A percentile compares a stretch with the other conserved stretches of the same genome.
Evolutionary conservation across 192 early-diverging fungal species (phyloP).

Genomic region (Irineochytrium annulatum): DNA sequence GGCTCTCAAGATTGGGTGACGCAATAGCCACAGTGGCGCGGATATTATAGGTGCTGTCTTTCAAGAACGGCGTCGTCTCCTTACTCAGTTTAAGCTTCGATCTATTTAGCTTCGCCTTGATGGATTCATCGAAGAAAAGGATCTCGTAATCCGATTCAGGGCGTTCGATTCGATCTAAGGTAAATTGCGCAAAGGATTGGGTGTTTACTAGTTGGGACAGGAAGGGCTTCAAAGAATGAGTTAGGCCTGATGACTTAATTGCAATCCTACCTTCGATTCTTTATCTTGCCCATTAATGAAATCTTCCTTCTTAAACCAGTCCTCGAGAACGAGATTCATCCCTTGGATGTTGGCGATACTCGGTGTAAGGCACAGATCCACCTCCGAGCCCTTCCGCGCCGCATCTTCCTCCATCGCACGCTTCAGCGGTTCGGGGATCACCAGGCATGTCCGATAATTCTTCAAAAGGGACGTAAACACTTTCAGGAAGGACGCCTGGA

Average conservation of each 20-base stretch:
- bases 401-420: conserved; percentile 16
- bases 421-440: conserved; percentile 30
- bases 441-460: conserved; percentile 61
- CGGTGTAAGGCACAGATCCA: background rate
- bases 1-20: conserved; percentile 29
- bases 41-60: conserved; percentile 42
- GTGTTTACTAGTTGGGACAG: conserved; percentile 64
- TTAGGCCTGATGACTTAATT: conserved; percentile 4
- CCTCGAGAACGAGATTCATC: conserved; percentile 29
- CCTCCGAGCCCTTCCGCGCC: background rate
- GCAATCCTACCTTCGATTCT: conserved; percentile 38
- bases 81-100: conserved; percentile 69
- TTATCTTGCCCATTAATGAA: conserved; percentile 55
- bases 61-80: conserved; percentile 57
- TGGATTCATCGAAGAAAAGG: conserved; percentile 75
- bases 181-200: conserved; percentile 77
- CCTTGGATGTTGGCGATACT: conserved; percentile 24
- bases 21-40: conserved; percentile 29
- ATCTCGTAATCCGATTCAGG: conserved; percentile 64
- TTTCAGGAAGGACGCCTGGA: conserved; percentile 64
- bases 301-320: conserved; percentile 60
- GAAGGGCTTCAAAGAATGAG: conserved; percentile 45
- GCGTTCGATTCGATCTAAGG: conserved; percentile 63
- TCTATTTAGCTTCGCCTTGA: conserved; percentile 76
- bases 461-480: conserved; percentile 73